phyloP scores from a whole-genome alignment of 2,329 filamentous ascomycete genomes.

The Aspergillus sp. region DNA sequence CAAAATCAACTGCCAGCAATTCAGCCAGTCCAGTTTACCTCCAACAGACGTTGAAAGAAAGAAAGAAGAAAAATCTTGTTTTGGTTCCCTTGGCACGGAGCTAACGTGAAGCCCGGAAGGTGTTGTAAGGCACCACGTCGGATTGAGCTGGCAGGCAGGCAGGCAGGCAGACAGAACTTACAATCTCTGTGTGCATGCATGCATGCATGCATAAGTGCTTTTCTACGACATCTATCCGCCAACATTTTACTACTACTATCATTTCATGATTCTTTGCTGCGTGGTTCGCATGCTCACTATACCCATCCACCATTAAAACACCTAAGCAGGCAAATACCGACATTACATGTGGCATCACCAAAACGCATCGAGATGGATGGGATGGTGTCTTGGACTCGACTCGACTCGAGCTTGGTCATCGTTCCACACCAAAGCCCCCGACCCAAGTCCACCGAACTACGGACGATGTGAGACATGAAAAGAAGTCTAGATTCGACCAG shows the following conservation, averaged over 20 bases:
- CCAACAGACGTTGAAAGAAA: background rate
- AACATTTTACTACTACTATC: no score
- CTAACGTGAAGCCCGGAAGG: background rate
- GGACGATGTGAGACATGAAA: background rate
- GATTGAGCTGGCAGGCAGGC: background rate
- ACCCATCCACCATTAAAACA: background rate
- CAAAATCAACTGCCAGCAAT: no score
- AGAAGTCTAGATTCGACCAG: background rate
- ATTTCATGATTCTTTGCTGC: background rate
- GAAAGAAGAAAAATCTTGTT: background rate
- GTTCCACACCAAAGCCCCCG: background rate
- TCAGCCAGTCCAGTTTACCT: no score
- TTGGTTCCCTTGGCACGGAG: background rate
- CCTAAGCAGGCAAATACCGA: background rate
- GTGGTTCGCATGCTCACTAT: background rate
- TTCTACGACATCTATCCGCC: no score
- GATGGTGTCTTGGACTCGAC: no score
- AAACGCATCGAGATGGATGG: background rate
- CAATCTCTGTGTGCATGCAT: no score
- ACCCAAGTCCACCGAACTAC: background rate
- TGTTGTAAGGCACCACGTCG: conserved; percentile 24
- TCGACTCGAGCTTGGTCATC: background rate
- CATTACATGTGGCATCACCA: background rate
- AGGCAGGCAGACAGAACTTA: no score
- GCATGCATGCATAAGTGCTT: no score